Conservation (phyloP, 1,139 yeast genomes). For the Yamadazyma pseudoaaseri region DNA sequence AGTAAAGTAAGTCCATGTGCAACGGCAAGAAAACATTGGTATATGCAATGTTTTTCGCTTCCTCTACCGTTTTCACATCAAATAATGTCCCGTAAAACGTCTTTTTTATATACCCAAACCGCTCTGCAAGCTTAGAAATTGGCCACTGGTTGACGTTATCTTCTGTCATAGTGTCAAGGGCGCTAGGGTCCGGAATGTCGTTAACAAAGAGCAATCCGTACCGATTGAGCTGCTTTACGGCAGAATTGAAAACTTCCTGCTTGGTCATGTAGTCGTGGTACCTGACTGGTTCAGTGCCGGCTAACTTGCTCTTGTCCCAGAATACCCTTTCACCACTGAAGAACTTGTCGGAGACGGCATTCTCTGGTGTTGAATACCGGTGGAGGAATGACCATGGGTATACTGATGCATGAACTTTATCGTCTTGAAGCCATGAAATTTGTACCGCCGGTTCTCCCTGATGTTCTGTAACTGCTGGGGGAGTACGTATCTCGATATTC, state of each 20-base stretch:
- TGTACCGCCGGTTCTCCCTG: constrained; percentile 25
- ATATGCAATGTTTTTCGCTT: constrained; percentile 75
- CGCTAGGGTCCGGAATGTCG: constrained; percentile 43
- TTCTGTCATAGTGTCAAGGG: constrained; percentile 22
- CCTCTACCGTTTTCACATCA: constrained; percentile 59
- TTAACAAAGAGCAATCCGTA: constrained; percentile 61
- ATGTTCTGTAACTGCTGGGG: constrained; percentile 26
- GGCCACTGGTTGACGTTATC: constrained; percentile 39
- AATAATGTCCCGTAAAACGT: constrained; percentile 77
- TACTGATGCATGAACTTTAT: constrained; percentile 29
- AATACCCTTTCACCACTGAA: constrained; percentile 34
- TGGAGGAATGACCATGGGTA: constrained; percentile 51
- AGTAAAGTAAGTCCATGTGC: constrained; percentile 78
- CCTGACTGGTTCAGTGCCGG: constrained; percentile 17
- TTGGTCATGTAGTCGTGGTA: constrained; percentile 46
- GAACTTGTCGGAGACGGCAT: constrained; percentile 30
- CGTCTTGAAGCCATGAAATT: constrained; percentile 56
- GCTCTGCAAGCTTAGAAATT: constrained; percentile 48
- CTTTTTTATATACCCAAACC: constrained; percentile 67
- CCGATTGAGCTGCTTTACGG: constrained; percentile 49
- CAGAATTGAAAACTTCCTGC: constrained; percentile 32
- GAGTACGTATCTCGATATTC: constrained; percentile 20
- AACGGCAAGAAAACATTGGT: constrained; percentile 67
- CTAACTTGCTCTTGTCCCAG: constrained; percentile 38
- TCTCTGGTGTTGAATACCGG: constrained; percentile 36